phyloP scores from a whole-genome alignment of 2,329 filamentous ascomycete species.

The Biscogniauxia marginata region DNA sequence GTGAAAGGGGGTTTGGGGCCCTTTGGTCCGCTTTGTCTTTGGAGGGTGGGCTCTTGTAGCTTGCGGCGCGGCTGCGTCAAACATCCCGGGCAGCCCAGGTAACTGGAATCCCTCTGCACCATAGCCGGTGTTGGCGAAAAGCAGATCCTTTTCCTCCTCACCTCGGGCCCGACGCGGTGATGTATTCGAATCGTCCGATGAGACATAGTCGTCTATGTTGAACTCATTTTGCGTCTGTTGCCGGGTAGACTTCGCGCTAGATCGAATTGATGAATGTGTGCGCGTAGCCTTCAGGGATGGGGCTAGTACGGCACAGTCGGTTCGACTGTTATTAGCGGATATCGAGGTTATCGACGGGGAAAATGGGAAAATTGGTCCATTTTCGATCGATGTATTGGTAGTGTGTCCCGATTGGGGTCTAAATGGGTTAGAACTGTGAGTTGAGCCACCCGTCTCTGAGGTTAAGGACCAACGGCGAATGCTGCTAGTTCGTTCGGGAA shows the following conservation, averaged over 20 bases:
- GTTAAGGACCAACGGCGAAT: conserved; percentile 42
- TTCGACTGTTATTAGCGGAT: conserved; percentile 11
- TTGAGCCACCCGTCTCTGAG: conserved; percentile 42
- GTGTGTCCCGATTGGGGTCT: conserved; percentile 44
- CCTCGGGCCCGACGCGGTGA: conserved; percentile 15
- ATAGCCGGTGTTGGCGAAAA: conserved; percentile 26
- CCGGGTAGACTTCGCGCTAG: conserved; percentile 1
- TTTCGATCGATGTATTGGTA: conserved; percentile 44
- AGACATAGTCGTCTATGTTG: conserved; percentile 23
- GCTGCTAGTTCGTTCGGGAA: conserved; percentile 38
- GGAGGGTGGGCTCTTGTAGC: conserved; percentile 2
- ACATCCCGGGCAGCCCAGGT: conserved; percentile 25
- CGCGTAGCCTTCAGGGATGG: conserved; percentile 1
- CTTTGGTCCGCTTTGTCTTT: conserved; percentile 1
- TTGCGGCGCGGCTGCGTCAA: conserved; percentile 13
- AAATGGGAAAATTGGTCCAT: conserved; percentile 24
- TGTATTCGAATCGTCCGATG: conserved; percentile 21
- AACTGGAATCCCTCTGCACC: conserved; percentile 21
- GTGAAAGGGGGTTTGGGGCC: conserved; percentile 4
- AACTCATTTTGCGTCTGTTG: conserved; percentile 16
- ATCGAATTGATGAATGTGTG: conserved; percentile 6
- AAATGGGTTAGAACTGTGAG: conserved; percentile 40
- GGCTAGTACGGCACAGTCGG: conserved; percentile 1
- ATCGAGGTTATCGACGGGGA: conserved; percentile 14
- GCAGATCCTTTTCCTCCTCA: conserved; percentile 29